Conservation (phyloP, 2,329 filamentous ascomycete species). For the Emmonsia crescens region DNA sequence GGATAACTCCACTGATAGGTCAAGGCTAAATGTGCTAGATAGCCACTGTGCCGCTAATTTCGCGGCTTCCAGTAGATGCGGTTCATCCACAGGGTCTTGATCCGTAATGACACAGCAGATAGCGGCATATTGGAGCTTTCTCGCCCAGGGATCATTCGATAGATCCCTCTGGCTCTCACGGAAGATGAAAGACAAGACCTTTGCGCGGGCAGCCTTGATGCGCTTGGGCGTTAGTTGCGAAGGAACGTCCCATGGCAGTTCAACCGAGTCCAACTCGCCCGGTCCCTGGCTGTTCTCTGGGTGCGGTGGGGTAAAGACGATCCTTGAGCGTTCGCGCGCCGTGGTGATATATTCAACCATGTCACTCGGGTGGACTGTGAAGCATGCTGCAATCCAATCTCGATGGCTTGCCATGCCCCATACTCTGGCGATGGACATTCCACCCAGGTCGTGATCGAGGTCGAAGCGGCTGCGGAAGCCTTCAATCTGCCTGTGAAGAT, state of each 20-base stretch:
- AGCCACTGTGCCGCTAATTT: constrained; percentile 20
- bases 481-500: constrained; percentile 24
- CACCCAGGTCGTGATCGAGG: constrained; percentile 39
- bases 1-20: constrained; percentile 24
- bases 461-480: constrained; percentile 36
- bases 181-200: constrained; percentile 22
- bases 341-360: constrained; percentile 46
- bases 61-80: constrained; percentile 18
- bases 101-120: constrained; percentile 27
- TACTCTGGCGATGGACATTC: constrained; percentile 38
- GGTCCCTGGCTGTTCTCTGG: constrained; percentile 6
- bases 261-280: constrained; percentile 9
- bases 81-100: constrained; percentile 11
- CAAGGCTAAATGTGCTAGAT: constrained; percentile 17
- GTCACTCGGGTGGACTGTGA: constrained; percentile 46
- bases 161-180: constrained; percentile 12
- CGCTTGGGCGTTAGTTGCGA: constrained; percentile 11
- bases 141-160: constrained; percentile 15
- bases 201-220: constrained; percentile 15
- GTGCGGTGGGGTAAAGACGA: constrained; percentile 26
- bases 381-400: constrained; percentile 39
- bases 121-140: constrained; percentile 27
- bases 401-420: constrained; percentile 41
- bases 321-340: constrained; percentile 33
- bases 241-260: constrained; percentile 11